A percentile compares a stretch with the other conserved stretches of the same genome.
These are phyloP conservation scores for Chondrus crispus DNA, from an alignment of 23 red algal genomes.

Conservation along the genomic window DNA sequence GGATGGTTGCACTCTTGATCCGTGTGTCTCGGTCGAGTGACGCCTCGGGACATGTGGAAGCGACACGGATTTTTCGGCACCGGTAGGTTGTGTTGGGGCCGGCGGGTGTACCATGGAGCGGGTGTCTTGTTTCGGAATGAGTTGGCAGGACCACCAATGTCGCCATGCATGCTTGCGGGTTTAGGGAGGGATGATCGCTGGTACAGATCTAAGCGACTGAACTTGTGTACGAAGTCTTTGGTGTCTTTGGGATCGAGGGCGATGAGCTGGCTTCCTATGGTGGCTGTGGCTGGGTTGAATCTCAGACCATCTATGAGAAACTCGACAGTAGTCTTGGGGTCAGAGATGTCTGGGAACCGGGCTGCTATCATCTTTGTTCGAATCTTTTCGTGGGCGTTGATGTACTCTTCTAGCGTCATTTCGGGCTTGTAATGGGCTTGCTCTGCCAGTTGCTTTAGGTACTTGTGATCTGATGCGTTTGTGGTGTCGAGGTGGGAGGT, in stretches of 20 bases:
- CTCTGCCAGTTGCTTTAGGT: neutral
- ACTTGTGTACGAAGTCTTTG: too few species aligned
- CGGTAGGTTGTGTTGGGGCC: neutral
- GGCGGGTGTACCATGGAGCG: too few species aligned
- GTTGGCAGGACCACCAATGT: too few species aligned
- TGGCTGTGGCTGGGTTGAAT: neutral
- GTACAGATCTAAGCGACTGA: too few species aligned
- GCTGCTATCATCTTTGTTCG: neutral
- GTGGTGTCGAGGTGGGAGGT: neutral
- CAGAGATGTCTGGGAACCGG: neutral
- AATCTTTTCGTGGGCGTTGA: neutral
- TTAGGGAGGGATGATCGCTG: too few species aligned
- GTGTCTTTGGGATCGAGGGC: too few species aligned
- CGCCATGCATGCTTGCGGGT: too few species aligned
- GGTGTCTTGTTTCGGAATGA: too few species aligned
- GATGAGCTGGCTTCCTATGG: too few species aligned
- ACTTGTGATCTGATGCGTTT: neutral
- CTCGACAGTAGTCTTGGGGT: neutral
- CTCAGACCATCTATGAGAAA: neutral
- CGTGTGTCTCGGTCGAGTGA: too few species aligned
- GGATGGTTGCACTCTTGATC: neutral
- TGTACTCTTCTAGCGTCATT: neutral
- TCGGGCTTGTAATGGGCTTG: neutral
- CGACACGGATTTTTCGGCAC: neutral
- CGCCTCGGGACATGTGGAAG: neutral